Base-by-base conservation (phyloP, 2,329 filamentous ascomycete genomes). In the Calonectria crousiana region DNA sequence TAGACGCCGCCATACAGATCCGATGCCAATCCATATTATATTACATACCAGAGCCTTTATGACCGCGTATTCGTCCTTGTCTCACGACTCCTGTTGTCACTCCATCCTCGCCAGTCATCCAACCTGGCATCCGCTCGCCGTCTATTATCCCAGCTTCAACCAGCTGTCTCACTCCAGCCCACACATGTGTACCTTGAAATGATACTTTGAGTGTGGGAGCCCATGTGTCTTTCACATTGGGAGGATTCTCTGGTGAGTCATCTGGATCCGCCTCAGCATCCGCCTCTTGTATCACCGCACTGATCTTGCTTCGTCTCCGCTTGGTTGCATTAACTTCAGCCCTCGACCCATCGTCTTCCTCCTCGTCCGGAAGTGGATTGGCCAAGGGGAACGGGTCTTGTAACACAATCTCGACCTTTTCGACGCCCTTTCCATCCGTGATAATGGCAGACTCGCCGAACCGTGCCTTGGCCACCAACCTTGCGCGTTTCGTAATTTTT, bases 31-130 rank as follows among this genome's bases (percentile, higher is more conserved):
- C 67, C 64, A 41, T 64, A 73, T 84, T 77, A 90, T 73, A 73
- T 84, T 76, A 90, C 73, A 92, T 73, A 1, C 90, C 90, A 1
- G 89, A 90, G 6, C 90, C 90, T 74, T 88, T 91, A 79, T 90
- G 85, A 1, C 90, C 91, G 53, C 86, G 85, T 79, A 95, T 92
- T 75, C 92, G 88, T 2, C 95, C 95, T 73, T 91, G 84, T 76
- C 88, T 89, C 5, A 97, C 91, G 34, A 91, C 89, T 0, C 94
- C 94, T 47, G 92, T 88, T 68, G 94, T 97, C 6, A 97, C 92
- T 0, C 93, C 94, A 56, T 95, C 94, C 80, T 98, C 95, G 2
- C 95, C 95, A 1, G 95, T 97, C 93, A 98, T 93, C 95, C 95
- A 98, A 0, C 94, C 94, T 0, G 95, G 95, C 93, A 97, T 96